Percentiles rank a stretch among this genome's conserved stretches.
phyloP scores from a whole-genome alignment of 1,139 yeast species.

The Yamadazyma friedrichii region DNA sequence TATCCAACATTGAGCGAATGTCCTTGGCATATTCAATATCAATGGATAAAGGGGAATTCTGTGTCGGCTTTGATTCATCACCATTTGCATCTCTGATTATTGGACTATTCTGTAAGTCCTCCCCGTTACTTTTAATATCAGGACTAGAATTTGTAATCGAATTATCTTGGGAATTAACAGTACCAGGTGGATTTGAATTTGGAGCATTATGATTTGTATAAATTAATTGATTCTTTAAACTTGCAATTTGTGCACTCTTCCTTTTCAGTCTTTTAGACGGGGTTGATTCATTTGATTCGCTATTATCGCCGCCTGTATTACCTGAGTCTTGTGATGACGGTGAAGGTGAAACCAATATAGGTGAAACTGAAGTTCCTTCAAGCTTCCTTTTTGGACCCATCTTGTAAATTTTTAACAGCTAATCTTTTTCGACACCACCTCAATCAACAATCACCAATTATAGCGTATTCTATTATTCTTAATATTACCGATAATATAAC shows the following conservation, averaged over 20 bases:
- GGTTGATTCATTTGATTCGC: not conserved
- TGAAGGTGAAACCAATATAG: not conserved
- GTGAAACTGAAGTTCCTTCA: not conserved
- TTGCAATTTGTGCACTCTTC: conserved; percentile 17
- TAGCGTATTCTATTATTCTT: no score
- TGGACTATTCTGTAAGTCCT: conserved; percentile 10
- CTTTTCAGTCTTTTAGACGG: conserved; percentile 11
- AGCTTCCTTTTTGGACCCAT: not conserved
- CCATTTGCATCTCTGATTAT: conserved; percentile 1
- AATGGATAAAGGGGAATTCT: not conserved
- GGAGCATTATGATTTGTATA: conserved; percentile 6
- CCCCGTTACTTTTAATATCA: no score
- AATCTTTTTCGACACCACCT: not conserved
- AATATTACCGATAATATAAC: no score
- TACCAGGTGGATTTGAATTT: not conserved
- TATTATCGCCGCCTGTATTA: not conserved
- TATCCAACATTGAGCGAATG: conserved; percentile 1
- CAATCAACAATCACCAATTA: no score
- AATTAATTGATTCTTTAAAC: conserved; percentile 12
- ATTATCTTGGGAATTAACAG: no score
- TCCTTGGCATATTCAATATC: not conserved
- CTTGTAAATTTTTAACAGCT: not conserved
- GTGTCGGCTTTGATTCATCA: not conserved
- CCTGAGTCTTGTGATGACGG: not conserved
- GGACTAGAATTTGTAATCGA: no score